Evolutionary conservation across 805 yeast genomes (phyloP), one percentile per base, ranked within the genome.

Genomic region (Yamadazyma sp.): DNA sequence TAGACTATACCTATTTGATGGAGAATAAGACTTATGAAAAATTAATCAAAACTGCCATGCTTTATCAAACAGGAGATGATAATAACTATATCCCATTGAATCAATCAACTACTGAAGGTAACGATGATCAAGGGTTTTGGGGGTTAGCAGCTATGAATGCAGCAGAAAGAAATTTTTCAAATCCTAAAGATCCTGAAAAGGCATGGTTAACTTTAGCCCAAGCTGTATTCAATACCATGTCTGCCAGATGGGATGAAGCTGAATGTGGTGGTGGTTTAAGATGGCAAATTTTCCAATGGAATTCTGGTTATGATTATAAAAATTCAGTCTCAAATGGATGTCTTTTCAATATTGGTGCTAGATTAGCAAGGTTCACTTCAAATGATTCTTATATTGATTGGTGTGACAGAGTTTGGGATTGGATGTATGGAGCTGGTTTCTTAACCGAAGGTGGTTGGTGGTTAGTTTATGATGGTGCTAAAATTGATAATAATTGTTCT

Each of bases 71-170:
- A 7, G 78, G 53, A 40, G 75, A 74, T 8, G 70, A 80, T 55
- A 65, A 77, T 64, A 82, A 91, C 61, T 93, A 80, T 60, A 80
- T 91, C 59, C 96, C 97, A 4, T 65, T 78, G 42, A 86, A 87
- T 58, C 96, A 89, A 61, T 77, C 89, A 8, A 79, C 88, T 23
- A 85, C 95, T 2, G 97, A 91, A 62, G 98, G 98, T 52, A 91
- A 91, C 55, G 98, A 91, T 70, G 98, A 91, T 68, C 98, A 91
- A 65, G 96, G 86, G 2, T 87, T 91, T 58, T 91, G 98, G 98
- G 98, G 96, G 4, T 69, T 93, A 41, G 83, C 95, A 1, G 94
- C 80, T 4, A 86, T 91, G 83, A 80, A 78, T 19, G 97, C 97
- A 1, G 94, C 94, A 0, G 98, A 91, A 58, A 72, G 82, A 54